These are phyloP conservation scores for Apophysomyces ossiformis DNA, from an alignment of 371 early-diverging fungal species.

Conservation along the genomic window DNA sequence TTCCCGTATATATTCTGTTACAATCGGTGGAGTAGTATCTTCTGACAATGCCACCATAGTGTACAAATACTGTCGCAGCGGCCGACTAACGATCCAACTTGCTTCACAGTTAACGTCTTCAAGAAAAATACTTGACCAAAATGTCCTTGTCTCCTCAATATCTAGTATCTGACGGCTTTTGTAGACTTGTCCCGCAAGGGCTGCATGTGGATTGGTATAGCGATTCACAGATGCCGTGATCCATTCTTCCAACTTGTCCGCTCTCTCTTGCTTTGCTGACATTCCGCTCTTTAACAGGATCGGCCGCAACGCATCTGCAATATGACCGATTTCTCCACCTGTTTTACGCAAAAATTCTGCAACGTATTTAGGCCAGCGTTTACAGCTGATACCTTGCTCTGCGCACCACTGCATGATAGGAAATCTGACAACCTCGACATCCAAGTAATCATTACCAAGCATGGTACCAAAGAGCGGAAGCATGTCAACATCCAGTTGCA, in stretches of 20 bases:
- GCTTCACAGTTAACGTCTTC: slow-evolving; percentile 56
- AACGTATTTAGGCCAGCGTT: slow-evolving; percentile 38
- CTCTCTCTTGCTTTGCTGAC: slow-evolving; percentile 25
- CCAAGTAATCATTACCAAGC: slow-evolving; percentile 61
- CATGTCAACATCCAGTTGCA: slow-evolving; percentile 34
- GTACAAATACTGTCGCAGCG: slow-evolving; percentile 54
- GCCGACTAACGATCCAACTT: slow-evolving; percentile 52
- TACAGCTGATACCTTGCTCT: slow-evolving; percentile 20
- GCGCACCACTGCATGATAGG: slow-evolving; percentile 48
- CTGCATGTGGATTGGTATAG: slow-evolving; percentile 18
- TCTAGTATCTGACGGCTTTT: slow-evolving; percentile 52
- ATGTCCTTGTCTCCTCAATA: slow-evolving; percentile 41
- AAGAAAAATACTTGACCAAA: slow-evolving; percentile 60
- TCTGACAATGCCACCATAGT: slow-evolving; percentile 20
- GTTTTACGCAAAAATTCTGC: slow-evolving; percentile 29
- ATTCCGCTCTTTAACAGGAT: slow-evolving; percentile 26
- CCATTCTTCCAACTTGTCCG: slow-evolving; percentile 27
- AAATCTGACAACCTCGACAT: slow-evolving; percentile 26
- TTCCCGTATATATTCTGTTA: slow-evolving; percentile 42
- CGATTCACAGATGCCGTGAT: slow-evolving; percentile 32
- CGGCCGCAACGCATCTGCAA: slow-evolving; percentile 21
- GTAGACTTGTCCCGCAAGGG: background rate
- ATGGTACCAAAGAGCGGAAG: slow-evolving; percentile 60
- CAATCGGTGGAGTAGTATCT: background rate
- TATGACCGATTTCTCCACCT: slow-evolving; percentile 12